Percentiles rank a stretch among this genome's conserved stretches.
phyloP scores from a whole-genome alignment of 306 rosid species.

The Sindora glabra region DNA sequence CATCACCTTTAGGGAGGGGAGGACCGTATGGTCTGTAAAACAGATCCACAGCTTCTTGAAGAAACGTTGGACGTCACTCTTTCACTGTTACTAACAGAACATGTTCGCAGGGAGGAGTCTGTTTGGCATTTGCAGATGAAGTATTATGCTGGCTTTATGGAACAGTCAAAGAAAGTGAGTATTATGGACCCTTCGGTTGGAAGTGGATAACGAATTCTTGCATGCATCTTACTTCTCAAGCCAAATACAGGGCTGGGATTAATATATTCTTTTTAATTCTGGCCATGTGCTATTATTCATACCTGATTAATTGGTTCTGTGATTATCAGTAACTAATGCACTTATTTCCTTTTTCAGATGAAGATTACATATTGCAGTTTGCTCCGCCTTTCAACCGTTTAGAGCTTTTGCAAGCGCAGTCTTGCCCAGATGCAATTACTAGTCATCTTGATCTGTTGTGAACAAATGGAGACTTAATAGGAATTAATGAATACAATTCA shows the following conservation, averaged over 20 bases:
- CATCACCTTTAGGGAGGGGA: background rate
- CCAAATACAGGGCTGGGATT: too few species aligned
- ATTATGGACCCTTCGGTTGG: background rate
- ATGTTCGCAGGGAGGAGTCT: conserved; percentile 88
- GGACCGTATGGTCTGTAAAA: too few species aligned
- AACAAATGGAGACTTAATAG: conserved; percentile 5
- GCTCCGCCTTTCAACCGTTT: conserved; percentile 73
- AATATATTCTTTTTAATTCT: background rate
- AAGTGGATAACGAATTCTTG: background rate
- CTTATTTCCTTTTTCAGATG: conserved; percentile 44
- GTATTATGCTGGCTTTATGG: conserved; percentile 99
- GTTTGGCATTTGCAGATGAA: conserved; percentile 96
- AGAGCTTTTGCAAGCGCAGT: conserved; percentile 78
- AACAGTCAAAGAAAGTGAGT: conserved; percentile 95
- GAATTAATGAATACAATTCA: conserved; percentile 9
- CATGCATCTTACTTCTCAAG: too few species aligned
- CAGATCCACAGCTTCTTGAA: too few species aligned
- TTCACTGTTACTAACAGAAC: background rate
- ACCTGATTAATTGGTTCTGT: background rate
- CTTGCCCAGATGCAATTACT: conserved; percentile 68
- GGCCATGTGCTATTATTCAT: background rate
- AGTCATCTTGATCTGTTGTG: conserved; percentile 62
- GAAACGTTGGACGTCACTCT: background rate
- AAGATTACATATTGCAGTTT: conserved; percentile 82
- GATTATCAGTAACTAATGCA: background rate